A percentile compares a stretch with the other conserved stretches of the same genome.
Evolutionary conservation across 78 protist species (phyloP).

Genomic region (Cavenderia fasciculata): DNA sequence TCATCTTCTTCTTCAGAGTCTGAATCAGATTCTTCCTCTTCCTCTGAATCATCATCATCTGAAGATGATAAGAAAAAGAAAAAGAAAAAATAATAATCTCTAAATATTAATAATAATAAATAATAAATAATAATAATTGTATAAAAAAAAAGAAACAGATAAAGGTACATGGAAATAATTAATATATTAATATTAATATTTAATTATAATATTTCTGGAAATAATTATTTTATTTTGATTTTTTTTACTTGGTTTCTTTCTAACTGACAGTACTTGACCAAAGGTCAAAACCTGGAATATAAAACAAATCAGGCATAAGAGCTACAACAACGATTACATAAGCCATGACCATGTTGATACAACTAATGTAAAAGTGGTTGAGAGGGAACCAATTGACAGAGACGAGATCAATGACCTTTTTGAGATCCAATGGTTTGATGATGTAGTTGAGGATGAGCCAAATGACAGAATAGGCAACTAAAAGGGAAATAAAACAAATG

Average conservation of each 20-base stretch:
- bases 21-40: not conserved
- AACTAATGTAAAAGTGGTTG: slow-evolving; percentile 52
- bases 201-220: no score
- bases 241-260: not conserved
- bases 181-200: no score
- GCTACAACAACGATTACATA: slow-evolving; percentile 75
- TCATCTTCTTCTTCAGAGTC: slow-evolving; percentile 17
- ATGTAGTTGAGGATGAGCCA: slow-evolving; percentile 2
- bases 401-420: slow-evolving; percentile 5
- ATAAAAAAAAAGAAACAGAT: not conserved
- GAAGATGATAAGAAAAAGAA: slow-evolving; percentile 5
- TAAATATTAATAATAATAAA: not conserved
- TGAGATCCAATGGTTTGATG: slow-evolving; percentile 40
- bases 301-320: slow-evolving; percentile 65
- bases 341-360: slow-evolving; percentile 67
- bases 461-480: not conserved
- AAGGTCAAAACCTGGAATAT: slow-evolving; percentile 25
- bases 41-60: not conserved
- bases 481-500: slow-evolving; percentile 14
- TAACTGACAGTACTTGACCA: slow-evolving; percentile 14
- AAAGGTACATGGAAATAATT: no score
- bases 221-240: no score
- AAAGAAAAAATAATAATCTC: slow-evolving; percentile 10
- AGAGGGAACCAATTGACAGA: slow-evolving; percentile 67
- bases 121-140: not conserved